Conservation (phyloP, 345 rosid species). For the Capsella bursapastoris region DNA sequence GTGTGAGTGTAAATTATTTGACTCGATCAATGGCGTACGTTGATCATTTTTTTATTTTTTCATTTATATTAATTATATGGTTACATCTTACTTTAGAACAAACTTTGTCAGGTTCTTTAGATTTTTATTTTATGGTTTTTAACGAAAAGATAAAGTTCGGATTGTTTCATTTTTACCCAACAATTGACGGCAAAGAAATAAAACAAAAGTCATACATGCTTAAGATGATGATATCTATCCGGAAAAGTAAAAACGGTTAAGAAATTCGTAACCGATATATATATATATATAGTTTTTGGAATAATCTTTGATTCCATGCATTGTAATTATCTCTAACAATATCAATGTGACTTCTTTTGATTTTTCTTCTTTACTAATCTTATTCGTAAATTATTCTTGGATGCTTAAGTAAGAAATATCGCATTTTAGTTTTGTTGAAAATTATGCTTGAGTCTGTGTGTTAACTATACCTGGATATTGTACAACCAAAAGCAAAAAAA, state of each 20-base stretch:
- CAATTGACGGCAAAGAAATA: slow-evolving; percentile 9
- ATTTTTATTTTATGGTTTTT: slow-evolving; percentile 18
- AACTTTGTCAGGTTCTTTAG: slow-evolving; percentile 9
- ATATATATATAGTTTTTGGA: neutral
- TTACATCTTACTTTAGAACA: slow-evolving; percentile 8
- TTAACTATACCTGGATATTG: slow-evolving; percentile 13
- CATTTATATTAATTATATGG: neutral
- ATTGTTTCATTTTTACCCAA: slow-evolving; percentile 25
- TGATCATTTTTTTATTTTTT: neutral
- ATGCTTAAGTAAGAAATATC: neutral
- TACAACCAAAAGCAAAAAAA: neutral
- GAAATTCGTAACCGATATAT: neutral
- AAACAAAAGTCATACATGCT: neutral
- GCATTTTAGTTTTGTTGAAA: neutral
- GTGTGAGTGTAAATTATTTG: neutral
- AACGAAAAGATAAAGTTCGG: slow-evolving; percentile 12
- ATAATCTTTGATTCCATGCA: slow-evolving; percentile 11
- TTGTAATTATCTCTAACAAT: neutral
- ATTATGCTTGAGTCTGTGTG: neutral
- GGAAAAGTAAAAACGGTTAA: neutral
- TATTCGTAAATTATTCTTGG: neutral
- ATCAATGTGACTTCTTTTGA: neutral
- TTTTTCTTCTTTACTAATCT: neutral
- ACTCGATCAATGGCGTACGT: slow-evolving; percentile 14
- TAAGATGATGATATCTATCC: slow-evolving; percentile 2